Percentiles rank a stretch among this genome's conserved stretches.
phyloP scores from a whole-genome alignment of 345 rosid genomes.

The Dipteronia sinensis region DNA sequence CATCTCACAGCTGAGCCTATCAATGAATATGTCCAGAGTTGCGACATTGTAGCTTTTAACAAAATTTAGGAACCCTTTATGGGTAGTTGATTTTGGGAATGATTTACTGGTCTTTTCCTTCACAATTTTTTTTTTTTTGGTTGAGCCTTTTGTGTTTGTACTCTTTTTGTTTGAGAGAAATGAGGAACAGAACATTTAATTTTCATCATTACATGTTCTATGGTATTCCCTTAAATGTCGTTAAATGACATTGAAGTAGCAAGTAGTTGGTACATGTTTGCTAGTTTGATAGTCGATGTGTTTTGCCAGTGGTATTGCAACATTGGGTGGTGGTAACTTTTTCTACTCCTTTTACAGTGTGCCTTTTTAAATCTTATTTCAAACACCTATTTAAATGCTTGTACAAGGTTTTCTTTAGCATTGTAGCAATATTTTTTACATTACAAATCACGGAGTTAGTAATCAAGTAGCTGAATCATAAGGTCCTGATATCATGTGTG shows the following conservation, averaged over 20 bases:
- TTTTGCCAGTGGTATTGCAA: too few relatives aligned
- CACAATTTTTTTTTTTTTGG: neutral
- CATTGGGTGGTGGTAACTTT: too few relatives aligned
- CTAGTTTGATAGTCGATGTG: too few relatives aligned
- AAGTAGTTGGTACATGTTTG: too few relatives aligned
- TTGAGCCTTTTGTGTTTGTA: neutral
- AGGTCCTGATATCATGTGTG: neutral
- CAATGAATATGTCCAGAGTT: constrained; percentile 82
- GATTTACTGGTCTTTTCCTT: neutral
- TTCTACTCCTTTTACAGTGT: too few relatives aligned
- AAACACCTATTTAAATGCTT: too few relatives aligned
- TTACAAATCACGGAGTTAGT: too few relatives aligned
- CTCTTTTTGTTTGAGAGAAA: constrained; percentile 5
- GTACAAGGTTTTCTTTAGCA: too few relatives aligned
- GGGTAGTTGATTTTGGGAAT: neutral
- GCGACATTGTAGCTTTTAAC: constrained; percentile 97
- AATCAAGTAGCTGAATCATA: too few relatives aligned
- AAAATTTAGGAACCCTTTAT: constrained; percentile 47
- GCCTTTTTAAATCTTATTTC: too few relatives aligned
- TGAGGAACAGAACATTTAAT: neutral
- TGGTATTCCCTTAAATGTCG: neutral
- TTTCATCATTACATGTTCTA: neutral
- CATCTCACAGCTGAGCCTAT: constrained; percentile 69
- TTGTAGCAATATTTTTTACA: too few relatives aligned
- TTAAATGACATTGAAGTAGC: too few relatives aligned